Conservation (phyloP, 2,329 filamentous ascomycete genomes). For the Thelonectria rubi region DNA sequence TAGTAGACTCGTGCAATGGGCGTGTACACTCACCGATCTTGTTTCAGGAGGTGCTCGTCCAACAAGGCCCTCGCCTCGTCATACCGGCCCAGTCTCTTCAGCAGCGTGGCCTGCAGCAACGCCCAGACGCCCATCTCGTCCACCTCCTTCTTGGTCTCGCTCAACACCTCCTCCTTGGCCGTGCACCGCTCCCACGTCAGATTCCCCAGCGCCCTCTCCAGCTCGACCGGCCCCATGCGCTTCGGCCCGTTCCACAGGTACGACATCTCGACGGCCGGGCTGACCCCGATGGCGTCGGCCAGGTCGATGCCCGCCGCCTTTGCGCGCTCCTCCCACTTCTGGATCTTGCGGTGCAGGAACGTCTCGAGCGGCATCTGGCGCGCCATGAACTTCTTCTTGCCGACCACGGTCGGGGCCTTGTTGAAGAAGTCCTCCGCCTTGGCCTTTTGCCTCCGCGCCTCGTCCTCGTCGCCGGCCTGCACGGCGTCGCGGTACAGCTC, state of each 20-base stretch:
- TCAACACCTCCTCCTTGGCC: conserved; percentile 50
- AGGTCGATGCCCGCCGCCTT: conserved; percentile 73
- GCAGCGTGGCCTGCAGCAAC: conserved; percentile 71
- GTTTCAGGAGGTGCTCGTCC: conserved; percentile 68
- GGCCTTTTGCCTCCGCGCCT: conserved; percentile 66
- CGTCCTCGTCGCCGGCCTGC: conserved; percentile 47
- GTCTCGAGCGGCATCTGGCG: conserved; percentile 89
- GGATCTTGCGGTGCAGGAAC: conserved; percentile 83
- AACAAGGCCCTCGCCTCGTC: conserved; percentile 73
- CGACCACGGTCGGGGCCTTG: conserved; percentile 76
- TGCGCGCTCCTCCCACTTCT: conserved; percentile 86
- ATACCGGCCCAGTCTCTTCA: conserved; percentile 69
- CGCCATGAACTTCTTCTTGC: conserved; percentile 90
- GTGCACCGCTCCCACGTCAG: conserved; percentile 73
- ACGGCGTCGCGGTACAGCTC: conserved; percentile 78
- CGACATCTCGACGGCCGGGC: conserved; percentile 88
- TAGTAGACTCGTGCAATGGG: neutral
- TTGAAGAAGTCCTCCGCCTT: conserved; percentile 75
- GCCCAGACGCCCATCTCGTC: conserved; percentile 72
- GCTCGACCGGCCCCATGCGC: conserved; percentile 74
- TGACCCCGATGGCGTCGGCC: conserved; percentile 81
- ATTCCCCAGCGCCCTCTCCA: conserved; percentile 69
- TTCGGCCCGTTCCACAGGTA: conserved; percentile 93
- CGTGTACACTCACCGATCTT: conserved; percentile 63
- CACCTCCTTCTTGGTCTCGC: conserved; percentile 59